Evolutionary conservation across 768 basidiomycete species (phyloP), one percentile per base, ranked within the genome.

Genomic region (Amanita phalloides): DNA sequence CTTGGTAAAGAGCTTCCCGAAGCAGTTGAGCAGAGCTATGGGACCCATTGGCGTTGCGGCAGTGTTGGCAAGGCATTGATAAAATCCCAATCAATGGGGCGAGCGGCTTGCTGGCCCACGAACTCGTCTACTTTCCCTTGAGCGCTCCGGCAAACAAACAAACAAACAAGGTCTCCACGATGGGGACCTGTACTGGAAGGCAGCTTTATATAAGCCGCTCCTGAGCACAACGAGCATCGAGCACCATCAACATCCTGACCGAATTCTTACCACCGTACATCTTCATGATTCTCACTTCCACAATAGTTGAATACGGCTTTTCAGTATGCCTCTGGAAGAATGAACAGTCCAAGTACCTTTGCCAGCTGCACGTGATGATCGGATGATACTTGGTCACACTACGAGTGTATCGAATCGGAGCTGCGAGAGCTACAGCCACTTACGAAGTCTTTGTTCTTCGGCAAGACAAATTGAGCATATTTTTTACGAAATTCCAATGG

Each of bases 381-480:
- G n/a, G n/a, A n/a, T n/a, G n/a, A n/a, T n/a, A 33, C 11, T 33
- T 33, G 33, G 33, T 33, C 17, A 3, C 4, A 9, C 13, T n/a
- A 35, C 41, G 32, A 44, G 3, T 21, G 44, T 20, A 6, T 51
- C 20, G 11, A 42, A 5, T 17, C 6, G 11, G 41, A 51, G 42
- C 10, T 35, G 0, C 10, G 21, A 11, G n/a, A 42, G 14, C 14
- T 51, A 23, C 41, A 35, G n/a, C 28, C 36, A 17, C 20, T 33
- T 13, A 14, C 42, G 6, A 51, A 28, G 8, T 42, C 28, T 8
- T n/a, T 51, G 11, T 30, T 51, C 23, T 69, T 72, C 45, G 63
- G 62, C 3, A 57, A 57, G 51, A 62, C 62, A 7, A 72, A 69
- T 47, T 72, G 68, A 67, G 66, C 61, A 1, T 71, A 69, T 54